These are phyloP conservation scores for Yarrowia keelungensis DNA, from an alignment of 805 yeast genomes.

Conservation along the genomic window DNA sequence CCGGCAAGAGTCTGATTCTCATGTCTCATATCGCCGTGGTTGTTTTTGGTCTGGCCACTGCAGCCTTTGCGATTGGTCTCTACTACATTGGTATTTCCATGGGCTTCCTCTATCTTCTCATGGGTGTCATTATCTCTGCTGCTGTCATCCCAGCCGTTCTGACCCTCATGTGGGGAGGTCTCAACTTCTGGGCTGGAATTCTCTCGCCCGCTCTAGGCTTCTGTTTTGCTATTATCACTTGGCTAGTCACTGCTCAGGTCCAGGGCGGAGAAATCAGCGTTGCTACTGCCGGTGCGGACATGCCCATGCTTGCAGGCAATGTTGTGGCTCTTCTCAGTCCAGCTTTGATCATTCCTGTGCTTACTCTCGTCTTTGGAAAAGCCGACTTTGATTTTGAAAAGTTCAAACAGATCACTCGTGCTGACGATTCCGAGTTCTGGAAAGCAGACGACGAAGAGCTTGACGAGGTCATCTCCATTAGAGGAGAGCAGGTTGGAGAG, in stretches of 20 bases:
- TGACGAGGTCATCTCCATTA: background rate
- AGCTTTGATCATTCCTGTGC: slow-evolving; percentile 65
- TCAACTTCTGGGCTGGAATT: slow-evolving; percentile 72
- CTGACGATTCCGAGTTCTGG: slow-evolving; percentile 38
- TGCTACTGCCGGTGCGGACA: slow-evolving; percentile 75
- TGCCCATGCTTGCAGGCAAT: slow-evolving; percentile 90
- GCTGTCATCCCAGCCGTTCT: slow-evolving; percentile 82
- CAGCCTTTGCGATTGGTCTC: slow-evolving; percentile 82
- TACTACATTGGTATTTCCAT: slow-evolving; percentile 81
- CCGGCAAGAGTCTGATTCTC: slow-evolving; percentile 72
- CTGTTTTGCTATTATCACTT: slow-evolving; percentile 70
- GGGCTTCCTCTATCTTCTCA: slow-evolving; percentile 86
- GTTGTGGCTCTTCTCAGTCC: slow-evolving; percentile 83
- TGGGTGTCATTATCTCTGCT: slow-evolving; percentile 89
- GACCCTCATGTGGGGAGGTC: slow-evolving; percentile 68
- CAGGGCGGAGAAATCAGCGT: slow-evolving; percentile 60
- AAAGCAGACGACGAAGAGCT: slow-evolving; percentile 12
- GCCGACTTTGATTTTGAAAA: slow-evolving; percentile 77
- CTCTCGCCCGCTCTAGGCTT: slow-evolving; percentile 82
- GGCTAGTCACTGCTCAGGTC: slow-evolving; percentile 57
- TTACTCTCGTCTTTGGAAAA: slow-evolving; percentile 68
- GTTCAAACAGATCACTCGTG: slow-evolving; percentile 60
- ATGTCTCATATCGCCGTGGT: slow-evolving; percentile 74
- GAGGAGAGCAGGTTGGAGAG: background rate
- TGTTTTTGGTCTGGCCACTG: slow-evolving; percentile 68